Conservation (phyloP, 306 rosid species). For the Lithocarpus polystachyus region DNA sequence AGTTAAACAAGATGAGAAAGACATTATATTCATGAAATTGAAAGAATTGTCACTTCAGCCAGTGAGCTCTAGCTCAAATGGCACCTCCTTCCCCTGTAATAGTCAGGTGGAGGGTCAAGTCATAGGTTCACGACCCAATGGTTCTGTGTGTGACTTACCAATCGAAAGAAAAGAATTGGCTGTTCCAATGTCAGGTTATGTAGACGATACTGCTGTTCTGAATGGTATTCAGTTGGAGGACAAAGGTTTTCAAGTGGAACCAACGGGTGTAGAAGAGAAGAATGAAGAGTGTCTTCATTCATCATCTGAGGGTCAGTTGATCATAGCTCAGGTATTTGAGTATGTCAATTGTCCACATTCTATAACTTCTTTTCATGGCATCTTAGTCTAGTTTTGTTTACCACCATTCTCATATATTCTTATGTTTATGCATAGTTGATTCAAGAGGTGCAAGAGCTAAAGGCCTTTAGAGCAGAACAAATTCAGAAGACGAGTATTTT, state of each 20-base stretch:
- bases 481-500: conserved; percentile 34
- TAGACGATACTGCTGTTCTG: conserved; percentile 2
- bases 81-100: too few species aligned
- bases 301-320: conserved; percentile 21
- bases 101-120: too few species aligned
- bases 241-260: conserved; percentile 13
- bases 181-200: conserved; percentile 11
- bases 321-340: conserved; percentile 37
- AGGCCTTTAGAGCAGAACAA: conserved; percentile 35
- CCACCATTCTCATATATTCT: background rate
- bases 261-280: conserved; percentile 20
- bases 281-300: conserved; percentile 28
- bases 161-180: background rate
- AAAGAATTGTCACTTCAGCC: conserved; percentile 38
- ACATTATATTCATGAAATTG: conserved; percentile 42
- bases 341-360: background rate
- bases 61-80: too few species aligned
- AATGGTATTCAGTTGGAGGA: background rate
- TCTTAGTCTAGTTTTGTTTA: background rate
- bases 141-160: too few species aligned
- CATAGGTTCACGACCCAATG: too few species aligned
- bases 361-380: background rate
- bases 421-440: conserved; percentile 33
- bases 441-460: conserved; percentile 52
- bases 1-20: conserved; percentile 40